Conservation (phyloP, 768 basidiomycete species). For the Lactarius pseudohatsudake region DNA sequence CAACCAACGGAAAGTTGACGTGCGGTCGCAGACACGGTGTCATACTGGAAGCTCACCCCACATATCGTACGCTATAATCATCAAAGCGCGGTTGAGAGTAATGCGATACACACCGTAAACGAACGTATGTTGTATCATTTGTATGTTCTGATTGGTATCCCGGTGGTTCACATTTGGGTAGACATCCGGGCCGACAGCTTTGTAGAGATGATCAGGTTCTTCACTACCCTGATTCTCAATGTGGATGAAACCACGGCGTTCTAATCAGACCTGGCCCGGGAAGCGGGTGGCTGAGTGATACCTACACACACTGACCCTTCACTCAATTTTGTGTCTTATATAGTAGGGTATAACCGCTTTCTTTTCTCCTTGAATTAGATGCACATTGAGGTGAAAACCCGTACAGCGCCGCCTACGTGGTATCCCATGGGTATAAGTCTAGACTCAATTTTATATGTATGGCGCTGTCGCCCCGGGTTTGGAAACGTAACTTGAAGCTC, state of each 20-base stretch:
- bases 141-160: not conserved
- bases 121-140: conserved; percentile 31
- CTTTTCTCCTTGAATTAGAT: too few species aligned
- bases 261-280: not conserved
- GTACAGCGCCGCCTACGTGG: too few species aligned
- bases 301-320: too few species aligned
- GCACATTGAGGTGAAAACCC: too few species aligned
- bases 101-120: conserved; percentile 36
- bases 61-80: conserved; percentile 49
- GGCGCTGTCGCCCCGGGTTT: too few species aligned
- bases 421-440: too few species aligned
- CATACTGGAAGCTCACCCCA: conserved; percentile 47
- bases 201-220: conserved; percentile 46
- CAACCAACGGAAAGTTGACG: not conserved
- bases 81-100: conserved; percentile 29
- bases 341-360: too few species aligned
- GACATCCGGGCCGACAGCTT: conserved; percentile 39
- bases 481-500: too few species aligned
- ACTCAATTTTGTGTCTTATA: too few species aligned
- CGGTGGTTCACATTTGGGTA: conserved; percentile 11
- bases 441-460: too few species aligned
- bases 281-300: too few species aligned
- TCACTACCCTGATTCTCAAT: conserved; percentile 46
- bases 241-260: conserved; percentile 39
- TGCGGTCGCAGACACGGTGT: conserved; percentile 40